phyloP scores from a whole-genome alignment of 371 early-diverging fungal species.

The Zancudomyces culisetae region DNA sequence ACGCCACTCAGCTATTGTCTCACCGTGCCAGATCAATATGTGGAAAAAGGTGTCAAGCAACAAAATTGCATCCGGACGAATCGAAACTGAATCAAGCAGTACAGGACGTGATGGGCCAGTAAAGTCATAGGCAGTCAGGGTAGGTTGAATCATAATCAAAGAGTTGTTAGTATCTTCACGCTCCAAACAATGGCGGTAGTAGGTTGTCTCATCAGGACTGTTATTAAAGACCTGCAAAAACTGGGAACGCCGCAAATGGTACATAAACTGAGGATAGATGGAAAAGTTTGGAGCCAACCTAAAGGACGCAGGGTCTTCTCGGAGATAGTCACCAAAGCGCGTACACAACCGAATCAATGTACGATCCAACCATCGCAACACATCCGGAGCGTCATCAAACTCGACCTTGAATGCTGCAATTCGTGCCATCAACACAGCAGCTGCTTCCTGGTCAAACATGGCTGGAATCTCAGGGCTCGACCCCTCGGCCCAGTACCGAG shows the following conservation, averaged over 20 bases:
- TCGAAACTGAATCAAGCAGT: slow-evolving; percentile 89
- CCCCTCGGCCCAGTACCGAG: slow-evolving; percentile 82
- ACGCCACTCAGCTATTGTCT: slow-evolving; percentile 80
- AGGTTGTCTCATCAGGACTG: slow-evolving; percentile 98
- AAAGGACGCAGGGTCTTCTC: slow-evolving; percentile 90
- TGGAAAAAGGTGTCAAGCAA: slow-evolving; percentile 98
- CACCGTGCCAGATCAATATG: slow-evolving; percentile 90
- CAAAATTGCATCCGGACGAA: slow-evolving; percentile 89
- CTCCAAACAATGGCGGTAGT: slow-evolving; percentile 86
- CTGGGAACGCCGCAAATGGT: slow-evolving; percentile 93
- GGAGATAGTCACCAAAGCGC: slow-evolving; percentile 88
- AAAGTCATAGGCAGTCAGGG: slow-evolving; percentile 84
- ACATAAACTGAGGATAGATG: slow-evolving; percentile 99
- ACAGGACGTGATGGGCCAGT: slow-evolving; percentile 85
- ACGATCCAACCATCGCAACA: slow-evolving; percentile 96
- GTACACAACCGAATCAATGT: slow-evolving; percentile 97
- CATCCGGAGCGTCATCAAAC: slow-evolving; percentile 96
- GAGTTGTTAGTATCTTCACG: slow-evolving; percentile 90
- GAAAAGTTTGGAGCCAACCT: slow-evolving; percentile 86
- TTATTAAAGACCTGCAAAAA: slow-evolving; percentile 99
- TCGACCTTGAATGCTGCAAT: slow-evolving; percentile 95
- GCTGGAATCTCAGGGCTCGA: slow-evolving; percentile 70
- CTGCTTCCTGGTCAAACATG: slow-evolving; percentile 98
- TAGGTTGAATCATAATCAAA: slow-evolving; percentile 98
- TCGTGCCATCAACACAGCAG: slow-evolving; percentile 96